A percentile compares a stretch with the other conserved stretches of the same genome.
These are phyloP conservation scores for Botrytis paeoniae DNA, from an alignment of 2,329 filamentous ascomycete genomes.

Conservation along the genomic window DNA sequence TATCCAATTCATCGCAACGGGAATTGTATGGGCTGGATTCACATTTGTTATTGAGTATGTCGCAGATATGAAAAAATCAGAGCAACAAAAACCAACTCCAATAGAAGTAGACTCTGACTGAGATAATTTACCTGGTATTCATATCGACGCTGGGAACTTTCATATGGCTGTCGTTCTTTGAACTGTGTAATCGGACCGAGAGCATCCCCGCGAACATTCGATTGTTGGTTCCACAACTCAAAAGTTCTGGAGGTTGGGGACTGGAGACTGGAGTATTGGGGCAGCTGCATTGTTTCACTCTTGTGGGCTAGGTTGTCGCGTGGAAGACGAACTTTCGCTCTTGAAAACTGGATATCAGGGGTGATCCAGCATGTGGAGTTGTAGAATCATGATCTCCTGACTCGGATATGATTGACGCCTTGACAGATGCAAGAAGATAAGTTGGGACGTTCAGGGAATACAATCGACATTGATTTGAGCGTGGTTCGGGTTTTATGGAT, in stretches of 20 bases:
- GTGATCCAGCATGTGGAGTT: background rate
- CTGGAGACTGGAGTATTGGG: background rate
- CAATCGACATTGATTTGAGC: background rate
- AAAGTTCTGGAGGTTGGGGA: conserved; percentile 4
- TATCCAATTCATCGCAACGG: conserved; percentile 26
- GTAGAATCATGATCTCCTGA: background rate
- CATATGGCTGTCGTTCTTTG: background rate
- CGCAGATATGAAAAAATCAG: conserved; percentile 15
- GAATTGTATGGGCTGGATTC: conserved; percentile 32
- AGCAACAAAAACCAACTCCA: background rate
- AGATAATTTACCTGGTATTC: background rate
- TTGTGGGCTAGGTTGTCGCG: background rate
- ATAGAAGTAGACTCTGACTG: background rate
- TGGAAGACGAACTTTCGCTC: background rate
- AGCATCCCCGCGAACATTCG: background rate
- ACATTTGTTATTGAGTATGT: conserved; percentile 28
- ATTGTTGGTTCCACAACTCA: conserved; percentile 1
- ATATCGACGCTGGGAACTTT: background rate
- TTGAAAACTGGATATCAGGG: background rate
- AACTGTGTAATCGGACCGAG: conserved; percentile 10
- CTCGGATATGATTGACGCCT: background rate
- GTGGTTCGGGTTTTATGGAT: conserved; percentile 10
- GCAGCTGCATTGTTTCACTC: background rate
- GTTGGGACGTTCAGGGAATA: background rate
- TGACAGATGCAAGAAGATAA: background rate